Base-by-base conservation (phyloP, 2,329 filamentous ascomycete species). In the Pseudogymnoascus sp. region DNA sequence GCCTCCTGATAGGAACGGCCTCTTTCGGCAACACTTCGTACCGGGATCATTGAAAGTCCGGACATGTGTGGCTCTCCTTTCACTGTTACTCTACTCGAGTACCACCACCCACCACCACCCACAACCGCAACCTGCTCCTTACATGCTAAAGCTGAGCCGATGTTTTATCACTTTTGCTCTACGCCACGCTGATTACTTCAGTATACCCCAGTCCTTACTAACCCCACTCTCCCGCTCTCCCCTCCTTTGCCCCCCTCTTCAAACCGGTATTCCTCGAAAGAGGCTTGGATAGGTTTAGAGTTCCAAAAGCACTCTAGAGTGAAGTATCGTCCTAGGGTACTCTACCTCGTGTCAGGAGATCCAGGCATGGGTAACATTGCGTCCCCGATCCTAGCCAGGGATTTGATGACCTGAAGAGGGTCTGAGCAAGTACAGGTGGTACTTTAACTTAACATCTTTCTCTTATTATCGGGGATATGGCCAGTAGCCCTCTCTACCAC, bases 381-480 rank as follows among this genome's bases (percentile, higher is more conserved):
- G 64, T 65, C 46, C 67, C 71, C 70, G 66, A 62, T 62, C 60
- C 60, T 62, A 50, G 71, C 64, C 70, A 71, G 65, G 68, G 66
- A 66, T 56, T 56, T 56, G 28, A 56, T 56, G 28, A 33, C 50
- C 50, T n/a, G 28, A 33, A 56, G 50, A 56, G 50, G 50, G 50
- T 56, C 50, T 33, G 50, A 56, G 50, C 50, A 56, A 56, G 50
- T 33, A 56, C 50, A 19, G 28, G 28, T 56, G 50, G 50, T 56
- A 56, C 28, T 56, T 56, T 33, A 56, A 56, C 50, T 56, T 66
- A 72, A 71, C 67, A 72, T 77, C 77, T 75, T 75, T 79, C 77
- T 81, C 77, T 81, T 82, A 81, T 82, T 78, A 76, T 77, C 76
- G 73, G 73, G 76, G 76, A 75, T 78, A 74, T 69, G 77, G 78